A percentile compares a stretch with the other conserved stretches of the same genome.
Conservation (phyloP, 139 green algal genomes). For the Auxenochlorella protothecoides region DNA sequence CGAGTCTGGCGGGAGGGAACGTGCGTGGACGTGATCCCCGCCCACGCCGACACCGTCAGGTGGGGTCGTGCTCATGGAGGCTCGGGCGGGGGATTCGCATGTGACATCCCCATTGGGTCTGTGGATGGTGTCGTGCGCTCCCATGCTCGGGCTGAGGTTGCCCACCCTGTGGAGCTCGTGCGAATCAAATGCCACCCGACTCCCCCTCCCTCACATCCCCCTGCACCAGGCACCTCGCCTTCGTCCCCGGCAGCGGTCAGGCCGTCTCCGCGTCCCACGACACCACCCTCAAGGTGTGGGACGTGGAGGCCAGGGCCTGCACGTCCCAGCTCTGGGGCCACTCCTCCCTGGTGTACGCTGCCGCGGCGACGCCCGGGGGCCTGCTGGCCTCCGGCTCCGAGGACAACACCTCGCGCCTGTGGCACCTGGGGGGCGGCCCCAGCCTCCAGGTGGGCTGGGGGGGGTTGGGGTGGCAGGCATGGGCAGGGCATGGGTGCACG, state of each 20-base stretch:
- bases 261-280: slow-evolving; percentile 86
- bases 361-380: slow-evolving; percentile 21
- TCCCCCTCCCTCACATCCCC: no score
- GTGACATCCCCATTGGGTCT: neutral
- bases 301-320: slow-evolving; percentile 26
- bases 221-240: neutral
- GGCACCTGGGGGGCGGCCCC: slow-evolving; percentile 43
- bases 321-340: slow-evolving; percentile 70
- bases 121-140: no score
- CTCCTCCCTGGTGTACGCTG: slow-evolving; percentile 75
- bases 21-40: slow-evolving; percentile 54
- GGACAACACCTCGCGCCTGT: slow-evolving; percentile 77
- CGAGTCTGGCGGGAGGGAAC: slow-evolving; percentile 28
- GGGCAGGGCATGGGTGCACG: no score
- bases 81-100: no score
- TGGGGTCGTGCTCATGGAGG: slow-evolving; percentile 4
- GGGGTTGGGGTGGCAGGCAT: no score
- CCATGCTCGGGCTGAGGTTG: no score
- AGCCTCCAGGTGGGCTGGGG: slow-evolving; percentile 37
- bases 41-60: slow-evolving; percentile 77
- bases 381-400: slow-evolving; percentile 68
- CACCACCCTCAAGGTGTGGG: slow-evolving; percentile 54
- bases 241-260: neutral
- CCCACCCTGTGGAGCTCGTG: no score
- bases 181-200: neutral